Evolutionary conservation across 805 yeast species (phyloP).

Genomic region (Sugiyamaella valdiviana): DNA sequence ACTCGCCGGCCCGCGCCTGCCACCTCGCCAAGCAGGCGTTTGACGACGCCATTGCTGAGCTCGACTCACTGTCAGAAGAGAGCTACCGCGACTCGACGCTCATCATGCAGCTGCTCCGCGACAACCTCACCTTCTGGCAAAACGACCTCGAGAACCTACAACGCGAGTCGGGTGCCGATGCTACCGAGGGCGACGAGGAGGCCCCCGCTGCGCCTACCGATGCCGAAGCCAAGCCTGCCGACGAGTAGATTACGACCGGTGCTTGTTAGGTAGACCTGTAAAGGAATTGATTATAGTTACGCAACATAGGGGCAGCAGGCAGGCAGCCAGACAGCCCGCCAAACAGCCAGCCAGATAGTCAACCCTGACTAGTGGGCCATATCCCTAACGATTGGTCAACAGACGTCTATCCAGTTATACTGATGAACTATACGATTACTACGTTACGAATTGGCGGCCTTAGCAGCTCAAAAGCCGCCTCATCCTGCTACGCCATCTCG

Average conservation of each 20-base stretch:
- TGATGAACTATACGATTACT: no score
- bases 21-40: slow-evolving; percentile 98
- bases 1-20: slow-evolving; percentile 98
- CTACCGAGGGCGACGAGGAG: slow-evolving; percentile 13
- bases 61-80: slow-evolving; percentile 95
- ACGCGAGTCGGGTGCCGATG: slow-evolving; percentile 11
- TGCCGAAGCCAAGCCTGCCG: slow-evolving; percentile 11
- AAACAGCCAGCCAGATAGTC: no score
- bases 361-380: no score
- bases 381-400: no score
- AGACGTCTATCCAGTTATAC: no score
- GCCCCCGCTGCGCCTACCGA: slow-evolving; percentile 16
- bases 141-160: slow-evolving; percentile 48
- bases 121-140: slow-evolving; percentile 93
- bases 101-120: slow-evolving; percentile 97
- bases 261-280: not conserved
- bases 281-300: not conserved
- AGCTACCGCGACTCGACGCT: slow-evolving; percentile 96
- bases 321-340: no score
- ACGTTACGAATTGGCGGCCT: no score
- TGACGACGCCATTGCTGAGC: slow-evolving; percentile 98
- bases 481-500: no score
- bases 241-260: not conserved
- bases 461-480: no score
- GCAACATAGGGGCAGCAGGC: no score